A percentile compares a stretch with the other conserved stretches of the same genome.
These are phyloP conservation scores for Crithidia brevicula DNA, from an alignment of 208 protist species.

Conservation along the genomic window DNA sequence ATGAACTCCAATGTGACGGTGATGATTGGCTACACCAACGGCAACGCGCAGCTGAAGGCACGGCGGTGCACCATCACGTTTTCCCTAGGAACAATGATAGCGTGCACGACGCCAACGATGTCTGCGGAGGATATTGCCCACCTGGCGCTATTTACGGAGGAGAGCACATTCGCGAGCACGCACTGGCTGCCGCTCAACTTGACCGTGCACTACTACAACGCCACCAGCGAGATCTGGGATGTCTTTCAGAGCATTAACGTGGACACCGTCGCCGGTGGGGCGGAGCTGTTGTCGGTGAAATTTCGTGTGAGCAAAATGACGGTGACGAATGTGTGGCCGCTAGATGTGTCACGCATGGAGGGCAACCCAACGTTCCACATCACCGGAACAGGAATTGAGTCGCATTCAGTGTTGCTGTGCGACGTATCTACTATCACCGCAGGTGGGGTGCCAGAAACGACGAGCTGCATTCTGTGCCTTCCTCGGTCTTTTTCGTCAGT, in stretches of 20 bases:
- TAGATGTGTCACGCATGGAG: slow-evolving; percentile 34
- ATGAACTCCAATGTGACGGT: slow-evolving; percentile 5
- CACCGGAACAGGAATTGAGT: slow-evolving; percentile 15
- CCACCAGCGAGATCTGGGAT: not conserved
- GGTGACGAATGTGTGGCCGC: slow-evolving; percentile 26
- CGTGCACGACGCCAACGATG: slow-evolving; percentile 36
- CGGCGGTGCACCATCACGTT: slow-evolving; percentile 27
- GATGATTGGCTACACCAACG: slow-evolving; percentile 13
- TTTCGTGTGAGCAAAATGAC: slow-evolving; percentile 19
- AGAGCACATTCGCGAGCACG: slow-evolving; percentile 14
- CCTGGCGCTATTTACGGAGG: slow-evolving; percentile 16
- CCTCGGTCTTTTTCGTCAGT: slow-evolving; percentile 24
- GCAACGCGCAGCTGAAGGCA: not conserved
- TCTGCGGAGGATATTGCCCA: slow-evolving; percentile 8
- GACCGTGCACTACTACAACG: slow-evolving; percentile 27
- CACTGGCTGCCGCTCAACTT: slow-evolving; percentile 30
- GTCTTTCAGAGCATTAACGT: slow-evolving; percentile 36
- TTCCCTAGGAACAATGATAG: slow-evolving; percentile 17
- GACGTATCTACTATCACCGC: slow-evolving; percentile 1
- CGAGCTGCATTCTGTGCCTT: slow-evolving; percentile 31
- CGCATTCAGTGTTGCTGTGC: slow-evolving; percentile 38
- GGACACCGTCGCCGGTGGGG: slow-evolving; percentile 7
- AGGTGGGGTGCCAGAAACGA: slow-evolving; percentile 11
- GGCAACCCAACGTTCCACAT: slow-evolving; percentile 30
- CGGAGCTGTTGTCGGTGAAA: slow-evolving; percentile 28